Evolutionary conservation across 192 early-diverging fungal species (phyloP).

Genomic region (Backusella circina): DNA sequence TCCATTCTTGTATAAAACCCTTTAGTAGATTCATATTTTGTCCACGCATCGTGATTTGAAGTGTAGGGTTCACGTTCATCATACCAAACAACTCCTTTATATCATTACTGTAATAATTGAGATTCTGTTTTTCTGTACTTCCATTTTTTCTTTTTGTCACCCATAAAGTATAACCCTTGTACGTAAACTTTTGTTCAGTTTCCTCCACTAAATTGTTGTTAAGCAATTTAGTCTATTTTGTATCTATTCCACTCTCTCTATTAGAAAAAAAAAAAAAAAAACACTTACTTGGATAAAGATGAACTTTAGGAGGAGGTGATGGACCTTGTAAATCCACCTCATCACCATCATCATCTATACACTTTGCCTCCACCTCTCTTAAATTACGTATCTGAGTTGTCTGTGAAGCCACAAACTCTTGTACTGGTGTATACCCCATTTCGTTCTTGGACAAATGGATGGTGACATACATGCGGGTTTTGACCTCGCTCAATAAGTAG

Average conservation of each 20-base stretch:
- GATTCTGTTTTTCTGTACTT: neutral
- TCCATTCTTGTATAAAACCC: constrained; percentile 25
- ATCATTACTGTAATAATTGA: neutral
- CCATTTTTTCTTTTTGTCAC: neutral
- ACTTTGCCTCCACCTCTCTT: constrained; percentile 4
- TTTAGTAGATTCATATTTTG: neutral
- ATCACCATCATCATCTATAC: neutral
- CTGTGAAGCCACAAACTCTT: constrained; percentile 1
- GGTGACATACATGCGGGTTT: constrained; percentile 12
- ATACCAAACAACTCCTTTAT: neutral
- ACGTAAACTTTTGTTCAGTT: neutral
- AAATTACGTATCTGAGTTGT: neutral
- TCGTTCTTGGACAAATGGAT: constrained; percentile 9
- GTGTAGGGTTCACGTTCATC: neutral
- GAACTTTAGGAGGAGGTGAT: constrained; percentile 5
- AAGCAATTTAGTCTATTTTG: no score
- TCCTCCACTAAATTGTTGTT: neutral
- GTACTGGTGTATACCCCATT: constrained; percentile 5
- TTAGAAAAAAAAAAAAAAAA: neutral
- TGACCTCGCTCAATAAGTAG: neutral
- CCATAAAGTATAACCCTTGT: constrained; percentile 15
- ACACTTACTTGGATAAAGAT: constrained; percentile 22
- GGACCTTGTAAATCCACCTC: neutral
- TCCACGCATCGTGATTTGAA: constrained; percentile 9
- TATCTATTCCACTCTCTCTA: neutral